Conservation (phyloP, 352 stramenopile species). For the Globisporangium camurandrum region DNA sequence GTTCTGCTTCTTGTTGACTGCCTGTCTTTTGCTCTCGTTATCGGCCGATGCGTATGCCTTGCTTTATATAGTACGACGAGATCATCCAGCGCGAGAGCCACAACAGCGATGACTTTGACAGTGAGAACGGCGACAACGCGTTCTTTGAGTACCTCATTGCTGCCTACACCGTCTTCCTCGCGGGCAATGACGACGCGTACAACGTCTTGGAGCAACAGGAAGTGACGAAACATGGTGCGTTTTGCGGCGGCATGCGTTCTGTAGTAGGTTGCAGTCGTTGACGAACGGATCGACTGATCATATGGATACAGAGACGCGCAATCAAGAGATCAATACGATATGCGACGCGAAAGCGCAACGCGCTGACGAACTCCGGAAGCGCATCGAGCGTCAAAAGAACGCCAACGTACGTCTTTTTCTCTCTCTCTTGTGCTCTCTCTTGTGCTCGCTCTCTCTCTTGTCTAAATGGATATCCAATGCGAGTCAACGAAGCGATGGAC, state of each 20-base stretch:
- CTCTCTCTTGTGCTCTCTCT: background rate
- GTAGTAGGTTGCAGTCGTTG: background rate
- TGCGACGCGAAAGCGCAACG: constrained; percentile 34
- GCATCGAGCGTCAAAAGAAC: constrained; percentile 58
- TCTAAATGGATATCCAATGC: too few relatives aligned
- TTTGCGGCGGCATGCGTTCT: background rate
- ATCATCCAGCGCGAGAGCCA: constrained; percentile 50
- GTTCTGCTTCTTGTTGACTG: too few relatives aligned
- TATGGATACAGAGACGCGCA: constrained; percentile 28
- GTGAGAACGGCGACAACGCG: constrained; percentile 75
- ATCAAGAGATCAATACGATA: constrained; percentile 46
- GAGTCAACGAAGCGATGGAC: too few relatives aligned
- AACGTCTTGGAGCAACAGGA: constrained; percentile 81
- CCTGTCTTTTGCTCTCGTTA: background rate
- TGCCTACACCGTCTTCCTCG: constrained; percentile 92
- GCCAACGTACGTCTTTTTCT: constrained; percentile 39
- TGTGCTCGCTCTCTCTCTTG: background rate
- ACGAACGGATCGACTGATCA: background rate
- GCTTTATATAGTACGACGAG: constrained; percentile 88
- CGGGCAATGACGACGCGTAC: constrained; percentile 89
- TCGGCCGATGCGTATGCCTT: too few relatives aligned
- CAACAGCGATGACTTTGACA: constrained; percentile 52
- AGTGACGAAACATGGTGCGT: constrained; percentile 36
- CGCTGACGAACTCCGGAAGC: constrained; percentile 51
- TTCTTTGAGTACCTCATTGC: constrained; percentile 94